These are phyloP conservation scores for Casuarina glauca DNA, from an alignment of 306 rosid genomes.

Conservation along the genomic window DNA sequence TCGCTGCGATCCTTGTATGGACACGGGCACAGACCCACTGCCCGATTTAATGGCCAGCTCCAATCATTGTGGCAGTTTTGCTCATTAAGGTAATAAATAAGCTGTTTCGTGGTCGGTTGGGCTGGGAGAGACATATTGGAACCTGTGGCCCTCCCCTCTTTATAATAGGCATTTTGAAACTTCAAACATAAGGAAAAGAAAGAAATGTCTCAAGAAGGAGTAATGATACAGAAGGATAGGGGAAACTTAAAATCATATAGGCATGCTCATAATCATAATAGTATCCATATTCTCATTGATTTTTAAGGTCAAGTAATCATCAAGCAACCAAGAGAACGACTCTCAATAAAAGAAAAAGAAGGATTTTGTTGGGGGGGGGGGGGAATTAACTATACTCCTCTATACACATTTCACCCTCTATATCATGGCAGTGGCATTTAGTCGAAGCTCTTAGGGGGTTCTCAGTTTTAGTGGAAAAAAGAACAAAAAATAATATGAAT, in stretches of 20 bases:
- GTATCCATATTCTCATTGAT: constrained; percentile 2
- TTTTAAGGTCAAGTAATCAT: constrained; percentile 15
- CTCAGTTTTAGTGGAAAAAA: constrained; percentile 16
- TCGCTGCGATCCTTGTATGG: no score
- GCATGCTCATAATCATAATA: constrained; percentile 6
- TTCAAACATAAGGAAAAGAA: not conserved
- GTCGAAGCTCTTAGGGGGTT: constrained; percentile 21
- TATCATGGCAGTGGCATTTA: constrained; percentile 25
- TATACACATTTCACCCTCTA: constrained; percentile 43
- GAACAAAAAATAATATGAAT: constrained; percentile 17
- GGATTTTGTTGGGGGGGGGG: not conserved
- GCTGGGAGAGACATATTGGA: not conserved
- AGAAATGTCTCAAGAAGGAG: not conserved
- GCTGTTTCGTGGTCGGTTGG: no score
- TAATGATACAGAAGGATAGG: not conserved
- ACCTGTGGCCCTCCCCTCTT: not conserved
- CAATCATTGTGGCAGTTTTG: not conserved
- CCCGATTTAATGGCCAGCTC: not conserved
- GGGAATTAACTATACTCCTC: constrained; percentile 24
- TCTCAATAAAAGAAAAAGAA: not conserved
- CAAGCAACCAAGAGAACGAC: not conserved
- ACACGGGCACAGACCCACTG: no score
- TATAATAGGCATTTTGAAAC: not conserved
- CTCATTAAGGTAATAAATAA: not conserved
- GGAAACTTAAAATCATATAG: not conserved